Percentiles rank a stretch among this genome's conserved stretches.
These are phyloP conservation scores for Protostelium mycophagum DNA, from an alignment of 78 protist genomes.

Conservation along the genomic window DNA sequence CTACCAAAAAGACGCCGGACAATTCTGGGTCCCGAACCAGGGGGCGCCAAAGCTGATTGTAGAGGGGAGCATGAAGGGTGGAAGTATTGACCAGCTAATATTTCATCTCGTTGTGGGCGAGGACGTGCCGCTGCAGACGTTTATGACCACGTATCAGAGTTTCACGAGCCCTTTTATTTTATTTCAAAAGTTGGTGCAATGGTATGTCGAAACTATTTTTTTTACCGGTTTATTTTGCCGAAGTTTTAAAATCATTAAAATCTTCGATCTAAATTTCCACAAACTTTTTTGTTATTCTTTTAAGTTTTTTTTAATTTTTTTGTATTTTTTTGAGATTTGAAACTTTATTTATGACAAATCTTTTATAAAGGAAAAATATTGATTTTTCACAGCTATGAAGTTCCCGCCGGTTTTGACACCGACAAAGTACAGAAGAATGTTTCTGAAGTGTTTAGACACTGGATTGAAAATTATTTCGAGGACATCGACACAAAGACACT, in stretches of 20 bases:
- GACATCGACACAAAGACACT: not conserved
- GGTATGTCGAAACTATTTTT: too few relatives aligned
- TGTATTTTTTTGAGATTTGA: too few relatives aligned
- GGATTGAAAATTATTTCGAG: not conserved
- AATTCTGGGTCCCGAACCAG: not conserved
- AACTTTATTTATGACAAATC: too few relatives aligned
- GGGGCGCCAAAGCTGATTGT: not conserved
- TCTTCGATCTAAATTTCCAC: not conserved
- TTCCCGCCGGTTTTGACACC: not conserved
- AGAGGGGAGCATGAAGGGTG: not conserved
- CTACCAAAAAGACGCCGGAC: not conserved
- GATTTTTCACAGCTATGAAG: not conserved
- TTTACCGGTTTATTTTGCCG: too few relatives aligned
- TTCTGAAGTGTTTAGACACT: not conserved
- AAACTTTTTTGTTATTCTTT: too few relatives aligned
- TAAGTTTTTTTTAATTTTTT: too few relatives aligned
- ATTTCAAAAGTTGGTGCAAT: conserved; percentile 42
- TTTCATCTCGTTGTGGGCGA: not conserved
- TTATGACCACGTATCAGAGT: conserved; percentile 46
- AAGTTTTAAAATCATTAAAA: too few relatives aligned
- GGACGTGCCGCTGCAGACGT: conserved; percentile 17
- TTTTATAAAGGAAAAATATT: not conserved
- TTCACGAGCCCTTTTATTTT: conserved; percentile 50
- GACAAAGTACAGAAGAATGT: not conserved
- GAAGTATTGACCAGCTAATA: not conserved